phyloP scores from a whole-genome alignment of 257 asterid genomes.

The Petunia secreta region DNA sequence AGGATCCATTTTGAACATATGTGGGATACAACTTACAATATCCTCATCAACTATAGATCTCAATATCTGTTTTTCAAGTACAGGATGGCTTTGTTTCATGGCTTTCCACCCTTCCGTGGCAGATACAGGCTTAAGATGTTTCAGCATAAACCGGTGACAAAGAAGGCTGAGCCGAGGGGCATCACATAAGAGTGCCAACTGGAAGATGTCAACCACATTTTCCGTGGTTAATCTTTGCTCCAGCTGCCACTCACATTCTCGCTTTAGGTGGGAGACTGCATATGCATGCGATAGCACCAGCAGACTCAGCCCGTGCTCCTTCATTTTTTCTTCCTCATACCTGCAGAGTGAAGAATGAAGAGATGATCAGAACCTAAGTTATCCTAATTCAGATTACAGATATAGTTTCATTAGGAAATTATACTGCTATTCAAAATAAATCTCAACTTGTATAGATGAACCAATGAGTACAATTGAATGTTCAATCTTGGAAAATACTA shows the following conservation, averaged over 20 bases:
- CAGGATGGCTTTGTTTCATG: slow-evolving; percentile 87
- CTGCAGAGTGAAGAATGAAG: slow-evolving; percentile 39
- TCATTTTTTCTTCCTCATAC: slow-evolving; percentile 69
- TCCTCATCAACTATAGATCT: slow-evolving; percentile 53
- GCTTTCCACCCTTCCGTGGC: slow-evolving; percentile 77
- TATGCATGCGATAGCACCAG: slow-evolving; percentile 78
- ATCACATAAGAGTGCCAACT: slow-evolving; percentile 81
- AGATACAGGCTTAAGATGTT: slow-evolving; percentile 62
- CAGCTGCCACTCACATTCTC: slow-evolving; percentile 61
- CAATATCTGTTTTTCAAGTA: slow-evolving; percentile 62
- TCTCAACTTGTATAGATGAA: neutral
- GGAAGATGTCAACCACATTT: slow-evolving; percentile 72
- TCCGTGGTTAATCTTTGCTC: slow-evolving; percentile 58
- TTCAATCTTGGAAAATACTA: neutral
- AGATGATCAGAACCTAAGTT: slow-evolving; percentile 11
- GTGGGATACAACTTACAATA: slow-evolving; percentile 44
- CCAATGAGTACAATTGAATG: no score
- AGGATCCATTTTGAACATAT: slow-evolving; percentile 1
- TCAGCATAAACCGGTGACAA: slow-evolving; percentile 64
- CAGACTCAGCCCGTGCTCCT: slow-evolving; percentile 62
- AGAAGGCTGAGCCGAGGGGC: slow-evolving; percentile 79
- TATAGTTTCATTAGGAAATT: neutral
- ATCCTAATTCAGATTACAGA: neutral
- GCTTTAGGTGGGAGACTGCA: slow-evolving; percentile 60
- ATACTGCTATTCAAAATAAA: neutral